Evolutionary conservation across 176 grass and related monocot genomes (phyloP).

Genomic region (Zoysia pacifica): DNA sequence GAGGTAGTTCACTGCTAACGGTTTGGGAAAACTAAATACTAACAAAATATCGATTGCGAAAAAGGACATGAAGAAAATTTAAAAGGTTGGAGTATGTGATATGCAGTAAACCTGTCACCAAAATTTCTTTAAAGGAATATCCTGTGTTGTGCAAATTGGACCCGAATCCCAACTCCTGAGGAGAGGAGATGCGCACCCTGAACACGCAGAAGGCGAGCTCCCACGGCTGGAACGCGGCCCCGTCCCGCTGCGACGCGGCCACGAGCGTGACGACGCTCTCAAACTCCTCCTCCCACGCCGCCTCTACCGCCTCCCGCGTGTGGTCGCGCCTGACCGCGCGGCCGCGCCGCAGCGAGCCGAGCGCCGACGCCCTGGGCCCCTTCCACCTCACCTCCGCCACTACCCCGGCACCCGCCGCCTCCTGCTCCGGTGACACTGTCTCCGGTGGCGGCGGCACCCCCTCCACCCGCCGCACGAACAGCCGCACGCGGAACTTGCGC

Average conservation of each 20-base stretch:
- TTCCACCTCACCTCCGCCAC: slow-evolving; percentile 84
- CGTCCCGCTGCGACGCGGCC: slow-evolving; percentile 60
- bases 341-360: slow-evolving; percentile 79
- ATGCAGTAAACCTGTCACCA: not conserved
- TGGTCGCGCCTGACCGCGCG: slow-evolving; percentile 70
- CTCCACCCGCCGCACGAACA: slow-evolving; percentile 68
- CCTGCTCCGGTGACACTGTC: not conserved
- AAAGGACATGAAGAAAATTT: not conserved
- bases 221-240: slow-evolving; percentile 71
- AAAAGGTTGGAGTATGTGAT: not conserved
- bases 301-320: slow-evolving; percentile 60
- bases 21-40: not conserved
- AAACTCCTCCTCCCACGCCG: slow-evolving; percentile 86
- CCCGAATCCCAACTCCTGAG: not conserved
- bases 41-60: not conserved
- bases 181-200: slow-evolving; percentile 55
- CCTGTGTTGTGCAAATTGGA: not conserved
- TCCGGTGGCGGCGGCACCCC: slow-evolving; percentile 9
- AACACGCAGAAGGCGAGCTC: slow-evolving; percentile 79
- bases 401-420: slow-evolving; percentile 26
- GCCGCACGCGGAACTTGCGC: slow-evolving; percentile 72
- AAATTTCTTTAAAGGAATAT: not conserved
- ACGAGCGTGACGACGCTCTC: slow-evolving; percentile 65
- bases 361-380: slow-evolving; percentile 66
- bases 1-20: not conserved